A percentile compares a stretch with the other conserved stretches of the same genome.
Evolutionary conservation across 176 grass and related monocot species (phyloP).

Genomic region (Bolboschoenus planiculmis): DNA sequence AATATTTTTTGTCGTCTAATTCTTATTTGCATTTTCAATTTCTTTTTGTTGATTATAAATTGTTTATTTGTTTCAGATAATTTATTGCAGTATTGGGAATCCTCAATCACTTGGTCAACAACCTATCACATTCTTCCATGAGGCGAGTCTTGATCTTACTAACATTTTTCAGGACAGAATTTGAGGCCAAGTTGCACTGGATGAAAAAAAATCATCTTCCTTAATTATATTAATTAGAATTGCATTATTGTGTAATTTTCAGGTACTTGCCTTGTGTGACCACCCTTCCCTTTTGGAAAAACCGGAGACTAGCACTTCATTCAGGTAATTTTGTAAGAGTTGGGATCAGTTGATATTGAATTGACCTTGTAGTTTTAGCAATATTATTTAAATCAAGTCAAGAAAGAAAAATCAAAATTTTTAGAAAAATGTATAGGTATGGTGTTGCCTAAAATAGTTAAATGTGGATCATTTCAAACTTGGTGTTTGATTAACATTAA

Average conservation of each 20-base stretch:
- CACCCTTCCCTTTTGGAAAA: conserved; percentile 52
- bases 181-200: not conserved
- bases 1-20: not conserved
- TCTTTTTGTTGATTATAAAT: not conserved
- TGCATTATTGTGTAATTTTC: conserved; percentile 14
- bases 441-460: not conserved
- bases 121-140: conserved; percentile 54
- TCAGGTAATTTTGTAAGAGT: conserved; percentile 40
- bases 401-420: not conserved
- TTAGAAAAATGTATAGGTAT: not conserved
- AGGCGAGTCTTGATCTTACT: conserved; percentile 30
- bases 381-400: not conserved
- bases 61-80: conserved; percentile 34
- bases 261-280: conserved; percentile 75
- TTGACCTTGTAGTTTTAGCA: not conserved
- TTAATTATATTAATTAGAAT: not conserved
- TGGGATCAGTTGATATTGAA: not conserved
- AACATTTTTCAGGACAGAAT: not conserved
- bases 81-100: conserved; percentile 64
- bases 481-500: too few relatives aligned
- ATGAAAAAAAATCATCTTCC: not conserved
- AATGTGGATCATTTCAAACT: too few relatives aligned
- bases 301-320: conserved; percentile 33
- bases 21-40: not conserved
- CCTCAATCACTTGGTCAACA: conserved; percentile 59